Conservation (phyloP, 352 stramenopile genomes). For the Elongisporangium anandrum region DNA sequence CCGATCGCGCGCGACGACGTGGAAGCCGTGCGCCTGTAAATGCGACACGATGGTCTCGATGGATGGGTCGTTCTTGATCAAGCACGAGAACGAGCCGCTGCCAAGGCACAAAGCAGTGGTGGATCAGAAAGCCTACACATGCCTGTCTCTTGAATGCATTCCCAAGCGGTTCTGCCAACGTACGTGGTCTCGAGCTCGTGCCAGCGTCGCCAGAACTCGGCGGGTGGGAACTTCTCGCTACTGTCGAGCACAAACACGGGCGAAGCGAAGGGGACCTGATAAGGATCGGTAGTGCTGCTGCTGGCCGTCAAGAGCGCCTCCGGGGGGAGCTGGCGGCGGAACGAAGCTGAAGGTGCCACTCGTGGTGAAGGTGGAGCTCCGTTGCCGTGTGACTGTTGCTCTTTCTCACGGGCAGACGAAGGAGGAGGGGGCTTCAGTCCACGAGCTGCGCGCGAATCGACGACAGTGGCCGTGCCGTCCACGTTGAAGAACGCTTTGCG, state of each 20-base stretch:
- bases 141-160: not conserved
- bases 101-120: not conserved
- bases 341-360: not conserved
- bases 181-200: conserved; percentile 67
- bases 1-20: conserved; percentile 46
- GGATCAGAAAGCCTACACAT: not conserved
- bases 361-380: not conserved
- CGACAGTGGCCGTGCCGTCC: conserved; percentile 25
- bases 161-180: conserved; percentile 3
- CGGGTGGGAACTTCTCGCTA: conserved; percentile 9
- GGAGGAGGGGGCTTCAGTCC: not conserved
- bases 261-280: conserved; percentile 54
- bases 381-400: not conserved
- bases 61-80: conserved; percentile 49
- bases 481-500: conserved; percentile 36
- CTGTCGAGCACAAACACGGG: conserved; percentile 51
- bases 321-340: conserved; percentile 1
- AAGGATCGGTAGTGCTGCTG: conserved; percentile 5
- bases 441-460: not conserved
- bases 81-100: conserved; percentile 74
- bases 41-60: conserved; percentile 40
- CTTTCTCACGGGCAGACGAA: not conserved
- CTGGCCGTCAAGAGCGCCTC: conserved; percentile 8
- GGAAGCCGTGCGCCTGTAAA: conserved; percentile 40
- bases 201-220: conserved; percentile 41